Conservation (phyloP, 352 stramenopile genomes). For the Globisporangium paddicum region DNA sequence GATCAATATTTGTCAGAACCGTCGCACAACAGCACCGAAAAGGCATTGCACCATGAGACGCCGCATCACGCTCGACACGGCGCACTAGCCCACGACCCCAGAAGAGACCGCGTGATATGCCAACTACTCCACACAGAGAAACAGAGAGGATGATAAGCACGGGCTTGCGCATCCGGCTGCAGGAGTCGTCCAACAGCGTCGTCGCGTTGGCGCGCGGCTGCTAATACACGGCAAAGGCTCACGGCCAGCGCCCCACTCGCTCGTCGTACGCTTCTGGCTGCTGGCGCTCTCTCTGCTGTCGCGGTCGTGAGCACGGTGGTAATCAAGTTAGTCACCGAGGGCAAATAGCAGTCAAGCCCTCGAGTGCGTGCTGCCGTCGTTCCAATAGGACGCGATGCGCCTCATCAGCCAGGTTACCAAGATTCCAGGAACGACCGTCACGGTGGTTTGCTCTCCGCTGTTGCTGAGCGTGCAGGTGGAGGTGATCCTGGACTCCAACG, state of each 20-base stretch:
- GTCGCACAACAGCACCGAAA: background rate
- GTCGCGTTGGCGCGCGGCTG: slow-evolving; percentile 46
- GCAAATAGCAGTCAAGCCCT: slow-evolving; percentile 55
- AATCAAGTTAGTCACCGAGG: slow-evolving; percentile 28
- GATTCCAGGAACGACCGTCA: slow-evolving; percentile 38
- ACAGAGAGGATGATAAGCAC: slow-evolving; percentile 10
- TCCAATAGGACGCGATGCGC: slow-evolving; percentile 29
- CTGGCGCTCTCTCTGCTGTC: slow-evolving; percentile 11
- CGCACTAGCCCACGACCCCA: background rate
- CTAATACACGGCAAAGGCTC: slow-evolving; percentile 59
- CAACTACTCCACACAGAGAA: background rate
- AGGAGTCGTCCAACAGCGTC: slow-evolving; percentile 44
- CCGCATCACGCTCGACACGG: background rate
- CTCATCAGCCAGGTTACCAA: slow-evolving; percentile 33
- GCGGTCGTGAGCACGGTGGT: background rate
- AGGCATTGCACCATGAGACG: background rate
- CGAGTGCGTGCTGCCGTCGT: slow-evolving; percentile 47
- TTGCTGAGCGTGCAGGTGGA: slow-evolving; percentile 47
- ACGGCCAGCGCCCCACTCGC: slow-evolving; percentile 49
- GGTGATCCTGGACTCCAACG: slow-evolving; percentile 53
- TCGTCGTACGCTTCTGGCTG: slow-evolving; percentile 55
- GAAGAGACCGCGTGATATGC: background rate
- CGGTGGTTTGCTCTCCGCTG: slow-evolving; percentile 37
- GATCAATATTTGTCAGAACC: background rate
- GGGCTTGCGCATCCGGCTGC: slow-evolving; percentile 38